Conservation (phyloP, 2,329 filamentous ascomycete species). For the Scedosporium boydii region DNA sequence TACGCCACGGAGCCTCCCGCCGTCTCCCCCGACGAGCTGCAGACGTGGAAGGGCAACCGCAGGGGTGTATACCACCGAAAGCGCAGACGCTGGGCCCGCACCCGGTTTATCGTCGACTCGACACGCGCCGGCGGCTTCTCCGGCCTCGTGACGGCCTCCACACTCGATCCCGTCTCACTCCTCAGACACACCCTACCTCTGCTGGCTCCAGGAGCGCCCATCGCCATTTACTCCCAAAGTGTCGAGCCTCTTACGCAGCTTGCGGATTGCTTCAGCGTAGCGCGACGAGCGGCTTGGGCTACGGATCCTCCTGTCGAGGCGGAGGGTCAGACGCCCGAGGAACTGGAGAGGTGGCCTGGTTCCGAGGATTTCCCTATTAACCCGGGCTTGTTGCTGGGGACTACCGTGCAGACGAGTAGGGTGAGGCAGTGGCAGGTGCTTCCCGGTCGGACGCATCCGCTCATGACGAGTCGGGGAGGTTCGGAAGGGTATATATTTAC, state of each 20-base stretch:
- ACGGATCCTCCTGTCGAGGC: constrained; percentile 38
- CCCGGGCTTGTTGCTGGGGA: constrained; percentile 71
- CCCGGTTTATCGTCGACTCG: constrained; percentile 62
- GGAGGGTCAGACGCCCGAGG: constrained; percentile 32
- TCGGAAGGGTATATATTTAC: constrained; percentile 88
- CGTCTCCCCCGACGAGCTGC: constrained; percentile 51
- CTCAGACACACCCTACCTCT: constrained; percentile 69
- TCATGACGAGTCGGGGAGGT: constrained; percentile 84
- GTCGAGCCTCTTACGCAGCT: constrained; percentile 71
- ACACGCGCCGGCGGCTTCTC: constrained; percentile 70
- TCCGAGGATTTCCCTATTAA: constrained; percentile 76
- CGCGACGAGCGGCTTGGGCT: constrained; percentile 67
- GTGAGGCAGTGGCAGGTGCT: constrained; percentile 82
- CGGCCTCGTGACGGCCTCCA: constrained; percentile 70
- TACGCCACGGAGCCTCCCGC: constrained; percentile 58
- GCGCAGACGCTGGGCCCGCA: constrained; percentile 68
- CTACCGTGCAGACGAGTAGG: constrained; percentile 70
- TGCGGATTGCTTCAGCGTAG: constrained; percentile 76
- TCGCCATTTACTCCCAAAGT: constrained; percentile 76
- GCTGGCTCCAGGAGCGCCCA: constrained; percentile 69
- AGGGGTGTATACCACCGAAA: constrained; percentile 84
- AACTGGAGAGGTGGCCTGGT: constrained; percentile 48
- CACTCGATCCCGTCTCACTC: constrained; percentile 72
- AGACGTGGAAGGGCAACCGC: constrained; percentile 69
- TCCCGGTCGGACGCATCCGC: constrained; percentile 81